Conservation (phyloP, 2,329 filamentous ascomycete genomes). For the Neopestalotiopsis rosae region DNA sequence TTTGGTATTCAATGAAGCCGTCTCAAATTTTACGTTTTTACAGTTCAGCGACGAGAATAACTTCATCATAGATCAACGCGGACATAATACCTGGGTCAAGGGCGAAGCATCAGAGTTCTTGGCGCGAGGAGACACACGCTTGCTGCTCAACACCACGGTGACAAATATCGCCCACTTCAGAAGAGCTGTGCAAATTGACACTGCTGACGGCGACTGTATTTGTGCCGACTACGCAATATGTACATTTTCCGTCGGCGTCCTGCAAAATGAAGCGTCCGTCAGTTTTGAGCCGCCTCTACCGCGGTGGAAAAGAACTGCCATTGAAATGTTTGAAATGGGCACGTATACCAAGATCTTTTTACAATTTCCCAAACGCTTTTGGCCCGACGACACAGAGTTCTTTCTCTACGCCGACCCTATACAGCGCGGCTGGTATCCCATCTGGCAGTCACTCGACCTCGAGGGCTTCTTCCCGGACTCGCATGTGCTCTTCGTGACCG, state of each 20-base stretch:
- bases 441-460: conserved; percentile 67
- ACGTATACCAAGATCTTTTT: conserved; percentile 78
- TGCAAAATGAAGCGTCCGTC: conserved; percentile 63
- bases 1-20: conserved; percentile 41
- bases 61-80: conserved; percentile 1
- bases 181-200: conserved; percentile 57
- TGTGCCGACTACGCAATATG: conserved; percentile 55
- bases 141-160: conserved; percentile 64
- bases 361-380: conserved; percentile 72
- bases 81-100: conserved; percentile 31
- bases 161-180: conserved; percentile 58
- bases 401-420: conserved; percentile 51
- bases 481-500: conserved; percentile 70
- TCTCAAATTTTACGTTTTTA: conserved; percentile 66
- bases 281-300: conserved; percentile 64
- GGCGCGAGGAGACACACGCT: conserved; percentile 55
- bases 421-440: conserved; percentile 52
- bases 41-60: conserved; percentile 45
- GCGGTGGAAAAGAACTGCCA: conserved; percentile 67
- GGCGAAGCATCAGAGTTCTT: conserved; percentile 65
- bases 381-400: conserved; percentile 54
- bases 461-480: conserved; percentile 64
- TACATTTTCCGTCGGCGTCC: conserved; percentile 72
- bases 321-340: conserved; percentile 70
- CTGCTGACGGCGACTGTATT: conserved; percentile 44